phyloP scores from a whole-genome alignment of 352 stramenopile genomes.

The Phytophthora chlamydospora region DNA sequence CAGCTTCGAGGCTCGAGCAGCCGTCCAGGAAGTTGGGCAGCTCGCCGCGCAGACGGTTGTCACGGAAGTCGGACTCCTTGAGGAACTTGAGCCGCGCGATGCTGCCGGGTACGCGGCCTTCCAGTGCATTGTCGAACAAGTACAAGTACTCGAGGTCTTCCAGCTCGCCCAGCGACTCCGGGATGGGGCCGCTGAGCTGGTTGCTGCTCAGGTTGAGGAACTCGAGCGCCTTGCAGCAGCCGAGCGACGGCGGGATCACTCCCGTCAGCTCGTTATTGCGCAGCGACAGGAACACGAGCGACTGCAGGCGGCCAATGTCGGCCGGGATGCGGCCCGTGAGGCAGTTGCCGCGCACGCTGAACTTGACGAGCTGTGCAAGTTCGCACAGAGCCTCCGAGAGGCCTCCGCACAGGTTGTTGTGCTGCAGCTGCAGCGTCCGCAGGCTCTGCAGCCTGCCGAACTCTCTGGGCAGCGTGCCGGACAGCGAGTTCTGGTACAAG shows the following conservation, averaged over 20 bases:
- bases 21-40: slow-evolving; percentile 85
- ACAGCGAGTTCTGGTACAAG: slow-evolving; percentile 81
- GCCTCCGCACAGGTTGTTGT: slow-evolving; percentile 76
- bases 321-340: slow-evolving; percentile 65
- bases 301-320: slow-evolving; percentile 68
- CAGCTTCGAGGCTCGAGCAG: slow-evolving; percentile 76
- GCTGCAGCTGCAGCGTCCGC: slow-evolving; percentile 78
- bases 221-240: slow-evolving; percentile 75
- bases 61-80: slow-evolving; percentile 80
- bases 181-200: slow-evolving; percentile 72
- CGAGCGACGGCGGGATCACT: slow-evolving; percentile 69
- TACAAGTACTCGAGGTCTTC: slow-evolving; percentile 86
- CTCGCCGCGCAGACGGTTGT: slow-evolving; percentile 75
- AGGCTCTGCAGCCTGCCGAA: slow-evolving; percentile 66
- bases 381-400: slow-evolving; percentile 61
- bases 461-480: slow-evolving; percentile 56
- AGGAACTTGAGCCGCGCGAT: slow-evolving; percentile 81
- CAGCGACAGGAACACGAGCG: slow-evolving; percentile 85
- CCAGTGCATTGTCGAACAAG: slow-evolving; percentile 85
- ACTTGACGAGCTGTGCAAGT: slow-evolving; percentile 66
- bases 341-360: slow-evolving; percentile 82
- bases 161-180: slow-evolving; percentile 69
- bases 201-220: slow-evolving; percentile 90
- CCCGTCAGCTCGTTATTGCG: slow-evolving; percentile 83
- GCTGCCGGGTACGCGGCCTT: slow-evolving; percentile 67